Evolutionary conservation across 495 filamentous ascomycete species (phyloP).

Genomic region (Mytilinidion resinicola): DNA sequence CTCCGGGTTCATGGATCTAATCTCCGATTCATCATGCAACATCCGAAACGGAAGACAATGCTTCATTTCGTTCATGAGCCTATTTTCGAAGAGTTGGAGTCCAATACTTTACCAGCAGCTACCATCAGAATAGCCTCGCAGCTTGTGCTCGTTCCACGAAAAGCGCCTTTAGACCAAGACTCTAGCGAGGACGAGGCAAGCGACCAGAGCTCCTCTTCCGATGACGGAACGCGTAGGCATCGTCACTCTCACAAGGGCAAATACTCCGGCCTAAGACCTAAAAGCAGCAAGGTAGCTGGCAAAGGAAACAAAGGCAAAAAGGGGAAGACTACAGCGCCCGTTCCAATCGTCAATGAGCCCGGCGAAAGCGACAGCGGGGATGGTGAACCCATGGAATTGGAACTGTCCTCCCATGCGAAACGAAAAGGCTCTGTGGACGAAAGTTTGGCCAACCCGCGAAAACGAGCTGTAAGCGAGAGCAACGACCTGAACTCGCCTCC

Average conservation of each 20-base stretch:
- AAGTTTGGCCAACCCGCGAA: constrained; percentile 1
- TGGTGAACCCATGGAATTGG: constrained; percentile 37
- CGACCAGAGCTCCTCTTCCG: neutral
- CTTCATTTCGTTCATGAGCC: constrained; percentile 9
- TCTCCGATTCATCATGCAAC: constrained; percentile 23
- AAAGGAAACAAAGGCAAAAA: constrained; percentile 38
- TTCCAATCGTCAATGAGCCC: constrained; percentile 26
- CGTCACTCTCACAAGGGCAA: constrained; percentile 5
- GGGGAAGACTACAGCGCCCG: constrained; percentile 7
- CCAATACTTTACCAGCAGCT: constrained; percentile 9
- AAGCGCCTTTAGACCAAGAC: constrained; percentile 8
- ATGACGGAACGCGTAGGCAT: constrained; percentile 4
- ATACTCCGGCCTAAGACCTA: constrained; percentile 48
- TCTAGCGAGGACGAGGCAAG: neutral
- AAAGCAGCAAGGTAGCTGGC: constrained; percentile 42
- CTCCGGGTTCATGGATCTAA: constrained; percentile 25
- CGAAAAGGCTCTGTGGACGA: constrained; percentile 9
- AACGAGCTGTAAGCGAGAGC: constrained; percentile 15
- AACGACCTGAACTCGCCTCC: constrained; percentile 8
- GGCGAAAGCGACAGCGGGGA: constrained; percentile 4
- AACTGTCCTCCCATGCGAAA: constrained; percentile 44
- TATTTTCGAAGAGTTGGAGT: constrained; percentile 17
- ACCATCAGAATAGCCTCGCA: constrained; percentile 9
- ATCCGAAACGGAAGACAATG: constrained; percentile 13
- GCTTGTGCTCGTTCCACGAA: constrained; percentile 16